Conservation (phyloP, 139 green algal genomes). For the Mesostigma viride region DNA sequence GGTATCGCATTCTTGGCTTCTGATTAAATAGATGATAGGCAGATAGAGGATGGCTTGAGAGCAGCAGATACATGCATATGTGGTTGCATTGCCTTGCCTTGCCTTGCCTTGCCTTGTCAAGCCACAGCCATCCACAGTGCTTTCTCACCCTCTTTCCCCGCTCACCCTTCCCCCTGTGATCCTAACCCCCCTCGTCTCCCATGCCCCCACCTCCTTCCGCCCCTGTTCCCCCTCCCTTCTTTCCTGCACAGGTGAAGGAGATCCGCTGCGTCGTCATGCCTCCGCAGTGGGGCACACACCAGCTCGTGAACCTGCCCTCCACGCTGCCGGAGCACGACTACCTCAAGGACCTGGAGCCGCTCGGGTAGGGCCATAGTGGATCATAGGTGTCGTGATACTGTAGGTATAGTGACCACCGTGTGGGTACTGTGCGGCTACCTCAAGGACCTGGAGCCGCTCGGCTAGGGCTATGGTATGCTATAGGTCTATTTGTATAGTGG, state of each 20-base stretch:
- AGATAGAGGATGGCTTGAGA: too few species aligned
- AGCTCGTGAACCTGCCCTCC: slow-evolving; percentile 75
- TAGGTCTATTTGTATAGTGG: too few species aligned
- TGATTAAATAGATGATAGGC: too few species aligned
- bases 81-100: too few species aligned
- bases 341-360: slow-evolving; percentile 88
- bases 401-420: slow-evolving; percentile 60
- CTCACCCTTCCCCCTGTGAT: not conserved
- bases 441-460: slow-evolving; percentile 89
- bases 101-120: too few species aligned
- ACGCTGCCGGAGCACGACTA: slow-evolving; percentile 88
- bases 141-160: not conserved
- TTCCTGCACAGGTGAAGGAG: slow-evolving; percentile 73
- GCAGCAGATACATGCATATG: too few species aligned
- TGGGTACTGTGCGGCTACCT: slow-evolving; percentile 94
- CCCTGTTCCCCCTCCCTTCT: too few species aligned
- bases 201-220: slow-evolving; percentile 7
- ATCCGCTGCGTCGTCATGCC: slow-evolving; percentile 88
- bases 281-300: slow-evolving; percentile 94
- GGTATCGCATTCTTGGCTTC: too few species aligned
- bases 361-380: too few species aligned
- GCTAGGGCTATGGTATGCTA: too few species aligned
- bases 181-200: not conserved
- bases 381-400: too few species aligned
- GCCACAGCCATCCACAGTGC: too few species aligned